phyloP scores from a whole-genome alignment of 257 asterid species.

The Solanum verrucosum region DNA sequence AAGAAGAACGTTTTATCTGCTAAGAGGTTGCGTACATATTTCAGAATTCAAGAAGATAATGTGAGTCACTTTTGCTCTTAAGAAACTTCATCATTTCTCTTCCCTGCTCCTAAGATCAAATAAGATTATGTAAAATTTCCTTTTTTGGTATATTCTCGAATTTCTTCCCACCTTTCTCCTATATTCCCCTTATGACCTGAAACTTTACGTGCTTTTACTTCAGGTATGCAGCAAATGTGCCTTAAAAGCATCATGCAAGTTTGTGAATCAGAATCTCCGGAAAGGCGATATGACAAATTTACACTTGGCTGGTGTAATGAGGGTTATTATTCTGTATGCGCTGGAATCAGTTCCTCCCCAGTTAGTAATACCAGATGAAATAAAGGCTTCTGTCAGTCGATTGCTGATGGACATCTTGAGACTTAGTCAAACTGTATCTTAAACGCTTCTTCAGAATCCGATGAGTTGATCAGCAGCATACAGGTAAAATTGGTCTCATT shows the following conservation, averaged over 20 bases:
- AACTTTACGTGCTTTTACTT: slow-evolving; percentile 1
- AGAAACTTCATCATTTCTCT: not conserved
- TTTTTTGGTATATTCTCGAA: not conserved
- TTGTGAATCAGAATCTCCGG: slow-evolving; percentile 28
- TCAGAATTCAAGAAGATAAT: slow-evolving; percentile 49
- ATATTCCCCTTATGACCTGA: not conserved
- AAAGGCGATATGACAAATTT: slow-evolving; percentile 16
- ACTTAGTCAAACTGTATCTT: slow-evolving; percentile 33
- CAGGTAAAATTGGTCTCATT: not conserved
- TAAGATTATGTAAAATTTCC: not conserved
- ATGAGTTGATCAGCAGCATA: not conserved
- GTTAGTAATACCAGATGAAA: slow-evolving; percentile 49
- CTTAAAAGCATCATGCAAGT: slow-evolving; percentile 45
- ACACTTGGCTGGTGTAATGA: slow-evolving; percentile 33
- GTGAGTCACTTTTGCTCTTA: slow-evolving; percentile 24
- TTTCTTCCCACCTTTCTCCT: not conserved
- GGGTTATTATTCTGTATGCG: slow-evolving; percentile 49
- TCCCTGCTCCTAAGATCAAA: not conserved
- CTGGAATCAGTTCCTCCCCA: slow-evolving; percentile 51
- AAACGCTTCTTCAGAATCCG: not conserved
- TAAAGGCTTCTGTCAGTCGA: slow-evolving; percentile 40
- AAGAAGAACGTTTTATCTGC: slow-evolving; percentile 34
- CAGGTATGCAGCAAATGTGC: slow-evolving; percentile 73
- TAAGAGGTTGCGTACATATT: slow-evolving; percentile 60
- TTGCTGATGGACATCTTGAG: slow-evolving; percentile 46